Conservation (phyloP, 2,329 filamentous ascomycete genomes). For the Colletotrichum melonis region DNA sequence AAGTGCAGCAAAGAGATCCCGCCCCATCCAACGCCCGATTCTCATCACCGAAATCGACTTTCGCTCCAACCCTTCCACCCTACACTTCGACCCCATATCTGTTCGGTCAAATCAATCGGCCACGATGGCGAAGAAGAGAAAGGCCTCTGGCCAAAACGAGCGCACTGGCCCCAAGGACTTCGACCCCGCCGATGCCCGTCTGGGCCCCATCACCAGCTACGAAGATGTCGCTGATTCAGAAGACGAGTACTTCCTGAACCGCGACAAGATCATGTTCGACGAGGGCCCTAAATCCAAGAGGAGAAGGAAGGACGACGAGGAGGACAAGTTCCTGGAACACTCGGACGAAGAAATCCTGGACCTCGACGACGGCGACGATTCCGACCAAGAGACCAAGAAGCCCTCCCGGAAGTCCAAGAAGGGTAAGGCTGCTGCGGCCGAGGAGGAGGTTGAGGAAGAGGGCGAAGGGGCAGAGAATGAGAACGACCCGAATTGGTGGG, state of each 20-base stretch:
- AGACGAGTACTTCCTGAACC: slow-evolving; percentile 90
- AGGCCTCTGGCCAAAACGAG: slow-evolving; percentile 65
- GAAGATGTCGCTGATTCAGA: slow-evolving; percentile 93
- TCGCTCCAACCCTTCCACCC: neutral
- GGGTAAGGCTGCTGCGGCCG: slow-evolving; percentile 33
- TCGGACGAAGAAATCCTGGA: slow-evolving; percentile 73
- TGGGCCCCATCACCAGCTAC: slow-evolving; percentile 71
- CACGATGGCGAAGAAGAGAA: slow-evolving; percentile 76
- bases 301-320: slow-evolving; percentile 75
- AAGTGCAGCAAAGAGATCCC: neutral
- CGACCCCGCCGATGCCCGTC: slow-evolving; percentile 68
- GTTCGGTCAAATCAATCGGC: neutral
- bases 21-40: slow-evolving; percentile 13
- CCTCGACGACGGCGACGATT: slow-evolving; percentile 55
- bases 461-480: slow-evolving; percentile 64
- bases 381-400: slow-evolving; percentile 51
- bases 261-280: slow-evolving; percentile 87
- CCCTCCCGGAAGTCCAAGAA: slow-evolving; percentile 47
- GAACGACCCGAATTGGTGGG: slow-evolving; percentile 81
- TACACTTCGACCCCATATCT: neutral
- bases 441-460: slow-evolving; percentile 49
- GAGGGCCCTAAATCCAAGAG: slow-evolving; percentile 85
- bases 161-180: slow-evolving; percentile 65
- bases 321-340: slow-evolving; percentile 68
- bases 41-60: neutral